Conservation (phyloP, 2,329 filamentous ascomycete species). For the Hypoxylon sp. region DNA sequence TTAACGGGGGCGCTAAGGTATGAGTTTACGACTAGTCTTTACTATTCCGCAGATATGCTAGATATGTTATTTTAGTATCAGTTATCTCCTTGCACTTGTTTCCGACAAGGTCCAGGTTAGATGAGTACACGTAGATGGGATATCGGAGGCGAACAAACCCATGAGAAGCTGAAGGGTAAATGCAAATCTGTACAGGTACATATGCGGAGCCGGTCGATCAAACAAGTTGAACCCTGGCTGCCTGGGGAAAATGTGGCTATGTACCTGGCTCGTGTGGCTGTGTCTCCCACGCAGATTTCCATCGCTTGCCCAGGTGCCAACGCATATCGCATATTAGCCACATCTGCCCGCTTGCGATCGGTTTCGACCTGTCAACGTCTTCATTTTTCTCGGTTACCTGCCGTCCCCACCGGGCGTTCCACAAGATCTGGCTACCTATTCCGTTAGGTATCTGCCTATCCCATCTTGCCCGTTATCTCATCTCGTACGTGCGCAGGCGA, state of each 20-base stretch:
- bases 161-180: conserved; percentile 38
- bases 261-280: conserved; percentile 13
- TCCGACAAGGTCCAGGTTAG: conserved; percentile 8
- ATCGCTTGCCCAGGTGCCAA: conserved; percentile 34
- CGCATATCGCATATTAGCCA: conserved; percentile 42
- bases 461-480: conserved; percentile 11
- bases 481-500: conserved; percentile 22
- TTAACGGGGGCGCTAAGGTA: conserved; percentile 12
- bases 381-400: conserved; percentile 21
- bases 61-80: conserved; percentile 5
- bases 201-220: conserved; percentile 35
- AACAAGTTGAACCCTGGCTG: conserved; percentile 10
- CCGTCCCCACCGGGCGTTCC: conserved; percentile 18
- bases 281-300: conserved; percentile 14
- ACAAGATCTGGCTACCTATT: conserved; percentile 4
- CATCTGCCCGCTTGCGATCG: conserved; percentile 22
- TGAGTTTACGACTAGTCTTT: conserved; percentile 4
- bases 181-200: conserved; percentile 10
- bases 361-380: conserved; percentile 18
- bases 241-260: conserved; percentile 36
- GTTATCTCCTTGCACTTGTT: neutral
- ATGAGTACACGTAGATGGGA: conserved; percentile 3
- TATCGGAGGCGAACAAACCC: conserved; percentile 29
- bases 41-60: too few species aligned
- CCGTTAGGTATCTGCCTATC: too few species aligned